These are phyloP conservation scores for Ramularia endophylla DNA, from an alignment of 2,329 filamentous ascomycete species.

Conservation along the genomic window DNA sequence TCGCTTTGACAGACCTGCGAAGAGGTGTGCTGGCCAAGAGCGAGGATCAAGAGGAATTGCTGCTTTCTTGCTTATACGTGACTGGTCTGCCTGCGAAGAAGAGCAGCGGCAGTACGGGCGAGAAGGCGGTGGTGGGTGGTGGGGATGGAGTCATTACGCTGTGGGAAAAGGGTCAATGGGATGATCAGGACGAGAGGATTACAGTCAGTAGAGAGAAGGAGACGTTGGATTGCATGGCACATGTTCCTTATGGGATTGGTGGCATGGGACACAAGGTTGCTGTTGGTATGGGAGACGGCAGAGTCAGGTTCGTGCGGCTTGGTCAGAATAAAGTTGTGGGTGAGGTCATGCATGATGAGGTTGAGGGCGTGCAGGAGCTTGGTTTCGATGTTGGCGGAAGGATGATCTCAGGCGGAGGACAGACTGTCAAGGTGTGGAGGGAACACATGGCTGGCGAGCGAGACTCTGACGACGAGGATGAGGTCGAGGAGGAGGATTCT, in stretches of 20 bases:
- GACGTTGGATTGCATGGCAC: conserved; percentile 70
- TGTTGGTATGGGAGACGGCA: conserved; percentile 76
- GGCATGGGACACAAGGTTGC: conserved; percentile 66
- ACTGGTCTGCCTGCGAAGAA: conserved; percentile 64
- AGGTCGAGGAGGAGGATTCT: conserved; percentile 34
- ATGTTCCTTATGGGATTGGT: conserved; percentile 65
- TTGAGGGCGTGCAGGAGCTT: conserved; percentile 77
- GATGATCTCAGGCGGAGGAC: conserved; percentile 84
- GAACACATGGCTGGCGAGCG: conserved; percentile 56
- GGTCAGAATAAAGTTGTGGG: conserved; percentile 64
- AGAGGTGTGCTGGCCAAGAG: conserved; percentile 80
- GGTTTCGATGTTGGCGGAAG: conserved; percentile 80
- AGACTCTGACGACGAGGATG: conserved; percentile 39
- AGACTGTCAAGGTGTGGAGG: conserved; percentile 83
- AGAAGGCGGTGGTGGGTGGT: conserved; percentile 71
- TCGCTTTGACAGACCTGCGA: conserved; percentile 83
- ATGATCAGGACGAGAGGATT: conserved; percentile 87
- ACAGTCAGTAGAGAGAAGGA: conserved; percentile 63
- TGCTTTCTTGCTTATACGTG: conserved; percentile 75
- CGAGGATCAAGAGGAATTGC: conserved; percentile 91
- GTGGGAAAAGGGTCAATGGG: conserved; percentile 93
- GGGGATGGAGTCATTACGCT: conserved; percentile 78
- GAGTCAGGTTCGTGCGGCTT: conserved; percentile 69
- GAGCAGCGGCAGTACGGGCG: conserved; percentile 60
- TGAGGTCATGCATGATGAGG: conserved; percentile 70